A percentile compares a stretch with the other conserved stretches of the same genome.
These are phyloP conservation scores for Maudiozyma turicensis DNA, from an alignment of 805 yeast species.

Conservation along the genomic window DNA sequence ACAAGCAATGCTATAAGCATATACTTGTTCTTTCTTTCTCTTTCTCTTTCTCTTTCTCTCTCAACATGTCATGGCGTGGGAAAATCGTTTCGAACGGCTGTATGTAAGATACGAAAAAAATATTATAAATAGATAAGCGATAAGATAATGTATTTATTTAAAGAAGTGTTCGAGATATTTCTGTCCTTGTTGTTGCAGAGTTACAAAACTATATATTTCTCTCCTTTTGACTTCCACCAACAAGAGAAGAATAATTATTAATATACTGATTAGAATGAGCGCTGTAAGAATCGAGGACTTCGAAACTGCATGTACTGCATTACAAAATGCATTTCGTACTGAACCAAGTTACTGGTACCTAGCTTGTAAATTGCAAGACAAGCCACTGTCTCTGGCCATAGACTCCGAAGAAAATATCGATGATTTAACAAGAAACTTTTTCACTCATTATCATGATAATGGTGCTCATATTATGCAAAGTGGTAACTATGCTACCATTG, in stretches of 20 bases:
- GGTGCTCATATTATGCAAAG: constrained; percentile 28
- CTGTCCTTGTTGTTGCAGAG: too few relatives aligned
- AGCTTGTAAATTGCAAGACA: constrained; percentile 23
- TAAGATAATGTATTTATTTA: too few relatives aligned
- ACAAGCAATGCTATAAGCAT: too few relatives aligned
- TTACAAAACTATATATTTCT: too few relatives aligned
- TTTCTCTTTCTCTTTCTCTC: too few relatives aligned
- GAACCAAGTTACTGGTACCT: constrained; percentile 23
- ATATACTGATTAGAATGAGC: background rate
- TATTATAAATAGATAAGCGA: too few relatives aligned
- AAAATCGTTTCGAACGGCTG: too few relatives aligned
- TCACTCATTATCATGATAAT: constrained; percentile 19
- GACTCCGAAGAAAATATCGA: constrained; percentile 4
- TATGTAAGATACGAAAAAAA: too few relatives aligned
- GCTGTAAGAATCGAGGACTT: constrained; percentile 15
- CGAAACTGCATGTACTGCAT: constrained; percentile 18
- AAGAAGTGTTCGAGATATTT: too few relatives aligned
- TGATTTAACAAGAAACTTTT: constrained; percentile 13
- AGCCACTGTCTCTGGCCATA: constrained; percentile 15
- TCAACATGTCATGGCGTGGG: too few relatives aligned
- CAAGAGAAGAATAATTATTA: background rate
- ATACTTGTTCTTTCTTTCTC: too few relatives aligned
- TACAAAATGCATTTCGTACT: constrained; percentile 23
- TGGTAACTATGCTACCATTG: constrained; percentile 28
- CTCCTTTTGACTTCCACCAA: too few relatives aligned